Evolutionary conservation across 225 moss, liverwort and hornwort species (phyloP).

Genomic region (Physcomitrium patens): DNA sequence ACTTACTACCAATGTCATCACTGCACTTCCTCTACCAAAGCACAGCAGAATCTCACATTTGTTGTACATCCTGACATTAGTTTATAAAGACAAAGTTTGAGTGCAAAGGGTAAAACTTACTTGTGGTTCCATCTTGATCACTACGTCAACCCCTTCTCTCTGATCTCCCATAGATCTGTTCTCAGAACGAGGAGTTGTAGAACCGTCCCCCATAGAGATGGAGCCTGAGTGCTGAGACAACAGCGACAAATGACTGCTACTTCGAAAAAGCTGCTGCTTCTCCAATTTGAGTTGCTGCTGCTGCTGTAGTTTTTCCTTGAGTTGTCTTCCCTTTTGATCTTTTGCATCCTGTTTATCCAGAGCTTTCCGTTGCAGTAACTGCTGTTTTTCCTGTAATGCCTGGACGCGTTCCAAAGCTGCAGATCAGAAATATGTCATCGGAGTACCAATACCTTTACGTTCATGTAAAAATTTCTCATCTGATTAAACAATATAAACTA

Average conservation of each 20-base stretch:
- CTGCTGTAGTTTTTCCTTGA: conserved; percentile 74
- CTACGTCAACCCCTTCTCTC: conserved; percentile 50
- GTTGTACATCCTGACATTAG: conserved; percentile 9
- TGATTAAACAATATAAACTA: conserved; percentile 19
- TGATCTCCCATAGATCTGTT: conserved; percentile 60
- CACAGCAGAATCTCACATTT: conserved; percentile 11
- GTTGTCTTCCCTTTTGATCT: conserved; percentile 67
- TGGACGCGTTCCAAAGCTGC: conserved; percentile 39
- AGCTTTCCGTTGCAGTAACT: conserved; percentile 71
- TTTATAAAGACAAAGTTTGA: conserved; percentile 9
- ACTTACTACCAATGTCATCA: not conserved
- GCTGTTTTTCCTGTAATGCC: conserved; percentile 62
- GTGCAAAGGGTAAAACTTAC: conserved; percentile 34
- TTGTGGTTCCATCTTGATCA: conserved; percentile 59
- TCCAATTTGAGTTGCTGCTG: conserved; percentile 75
- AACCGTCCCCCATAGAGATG: conserved; percentile 63
- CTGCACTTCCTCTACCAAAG: conserved; percentile 6
- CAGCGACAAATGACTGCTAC: conserved; percentile 65
- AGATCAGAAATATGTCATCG: conserved; percentile 26
- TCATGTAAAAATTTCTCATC: conserved; percentile 18
- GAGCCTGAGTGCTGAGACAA: conserved; percentile 65
- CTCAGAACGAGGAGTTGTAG: conserved; percentile 61
- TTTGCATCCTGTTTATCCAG: conserved; percentile 75
- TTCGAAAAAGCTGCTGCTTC: conserved; percentile 68
- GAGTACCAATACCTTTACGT: not conserved